phyloP scores from a whole-genome alignment of 2,329 filamentous ascomycete genomes.

The Phoma sp. region DNA sequence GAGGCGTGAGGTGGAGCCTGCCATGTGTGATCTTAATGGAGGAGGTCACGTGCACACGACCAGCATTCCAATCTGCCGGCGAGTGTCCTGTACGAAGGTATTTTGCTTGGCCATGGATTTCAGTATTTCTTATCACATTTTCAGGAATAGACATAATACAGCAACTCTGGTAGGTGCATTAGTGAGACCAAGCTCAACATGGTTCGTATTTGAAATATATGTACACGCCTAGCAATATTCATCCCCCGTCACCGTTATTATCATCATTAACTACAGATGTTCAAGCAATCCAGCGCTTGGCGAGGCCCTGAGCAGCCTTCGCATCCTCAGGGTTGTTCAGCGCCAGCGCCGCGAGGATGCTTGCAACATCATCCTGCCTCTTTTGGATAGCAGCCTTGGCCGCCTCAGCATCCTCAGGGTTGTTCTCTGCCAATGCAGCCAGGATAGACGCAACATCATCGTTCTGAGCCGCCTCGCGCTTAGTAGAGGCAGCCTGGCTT shows the following conservation, averaged over 20 bases:
- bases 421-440: slow-evolving; percentile 29
- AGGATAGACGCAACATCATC: slow-evolving; percentile 23
- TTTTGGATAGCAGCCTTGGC: slow-evolving; percentile 19
- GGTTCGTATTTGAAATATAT: slow-evolving; percentile 11
- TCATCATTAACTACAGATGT: background rate
- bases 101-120: too few species aligned
- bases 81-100: background rate
- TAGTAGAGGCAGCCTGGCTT: slow-evolving; percentile 24
- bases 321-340: slow-evolving; percentile 28
- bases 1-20: slow-evolving; percentile 8
- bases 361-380: slow-evolving; percentile 25
- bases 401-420: slow-evolving; percentile 26
- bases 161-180: slow-evolving; percentile 7
- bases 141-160: background rate
- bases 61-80: slow-evolving; percentile 1
- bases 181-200: slow-evolving; percentile 13
- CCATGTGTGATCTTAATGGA: slow-evolving; percentile 9
- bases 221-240: background rate
- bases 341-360: slow-evolving; percentile 26
- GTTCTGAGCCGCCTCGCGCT: slow-evolving; percentile 23
- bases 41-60: slow-evolving; percentile 15
- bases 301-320: slow-evolving; percentile 19
- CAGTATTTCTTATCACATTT: too few species aligned
- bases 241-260: background rate
- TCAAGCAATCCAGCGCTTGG: slow-evolving; percentile 23